Evolutionary conservation across 495 filamentous ascomycete species (phyloP), one percentile per base, ranked within the genome.

Genomic region (Chaetomium tenue): DNA sequence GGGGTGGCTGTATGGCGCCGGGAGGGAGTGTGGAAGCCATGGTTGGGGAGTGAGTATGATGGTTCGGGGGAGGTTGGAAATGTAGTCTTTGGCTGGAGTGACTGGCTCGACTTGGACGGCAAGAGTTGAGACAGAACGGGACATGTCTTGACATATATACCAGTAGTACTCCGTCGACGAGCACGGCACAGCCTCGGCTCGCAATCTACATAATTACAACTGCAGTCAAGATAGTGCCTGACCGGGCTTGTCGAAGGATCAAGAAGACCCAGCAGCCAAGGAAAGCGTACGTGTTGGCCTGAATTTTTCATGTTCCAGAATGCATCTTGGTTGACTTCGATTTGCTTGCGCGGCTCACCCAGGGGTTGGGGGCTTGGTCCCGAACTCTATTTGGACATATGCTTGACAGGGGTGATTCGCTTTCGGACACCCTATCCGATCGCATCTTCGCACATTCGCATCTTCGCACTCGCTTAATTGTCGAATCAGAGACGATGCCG

Each of bases 1-100:
- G 65, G 11, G 68, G 62, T 22, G 47, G 59, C 18, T 9, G n/a
- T 28, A 46, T 20, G 2, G n/a, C 59, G 20, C 23, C 30, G 5
- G 48, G 33, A 3, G 46, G 44, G 58, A 20, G 16, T 44, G 8
- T n/a, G 47, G 30, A 40, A 1, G 48, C 6, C 59, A 61, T 61
- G 47, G 28, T 25, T 13, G 13, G 5, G 1, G 1, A 4, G 13
- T 16, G 40, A 16, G 13, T 9, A 44, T 5, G 40, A 44, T 44
- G 40, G 40, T 2, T 44, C 28, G 28, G 6, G 6, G 2, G 28
- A 30, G 28, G 28, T 30, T 30, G 28, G 6, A 30, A 30, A 30
- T 44, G n/a, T 5, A 4, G 44, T 18, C 40, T 44, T 37, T 37
- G 5, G 8, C 9, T 37, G 5, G 11, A 37, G 33, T 3, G 33